Evolutionary conservation across 1,284 basidiomycete genomes (phyloP), one percentile per base, ranked within the genome.

Genomic region (Sanghuangporus weigelae): DNA sequence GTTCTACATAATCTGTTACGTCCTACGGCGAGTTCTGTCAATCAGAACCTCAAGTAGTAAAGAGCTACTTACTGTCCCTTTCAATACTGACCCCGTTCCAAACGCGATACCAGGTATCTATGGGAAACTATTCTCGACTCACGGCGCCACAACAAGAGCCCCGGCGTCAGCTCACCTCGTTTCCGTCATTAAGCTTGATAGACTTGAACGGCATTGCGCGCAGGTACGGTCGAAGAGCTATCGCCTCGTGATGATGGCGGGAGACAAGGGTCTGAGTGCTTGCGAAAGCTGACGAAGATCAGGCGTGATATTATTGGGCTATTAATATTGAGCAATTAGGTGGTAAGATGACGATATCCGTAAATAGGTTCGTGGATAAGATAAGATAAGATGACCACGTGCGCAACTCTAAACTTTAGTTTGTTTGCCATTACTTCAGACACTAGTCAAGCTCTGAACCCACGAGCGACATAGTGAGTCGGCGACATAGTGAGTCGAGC

Each of bases 101-200:
- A 79, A 86, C 2, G 81, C 85, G 62, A 86, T 80, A 44, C 75
- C 74, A 26, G 84, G 84, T 31, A 86, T 82, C 82, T 85, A 62
- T 4, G 2, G 38, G 16, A 38, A 31, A 35, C 14, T n/a, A 38
- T 53, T 46, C 16, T 46, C 21, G n/a, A n/a, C 21, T 6, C 26
- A 53, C 10, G 4, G 8, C 53, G 53, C 53, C n/a, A 56, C 35
- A 53, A 6, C 8, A 6, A 48, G 31, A 31, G 26, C 26, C 26
- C 7, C 6, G 2, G 16, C 16, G 31, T 14, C 1, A 36, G 14
- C 68, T 16, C 36, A 77, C 81, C 72, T 76, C 69, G 65, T 74
- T 70, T 68, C 83, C 83, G 67, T 85, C 82, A 69, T 83, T 84
- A 51, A 85, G 73, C 42, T 72, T 73, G 57, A 82, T 75, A 40